Conservation (phyloP, 163 green algal genomes). For the Chloromonas sp. region DNA sequence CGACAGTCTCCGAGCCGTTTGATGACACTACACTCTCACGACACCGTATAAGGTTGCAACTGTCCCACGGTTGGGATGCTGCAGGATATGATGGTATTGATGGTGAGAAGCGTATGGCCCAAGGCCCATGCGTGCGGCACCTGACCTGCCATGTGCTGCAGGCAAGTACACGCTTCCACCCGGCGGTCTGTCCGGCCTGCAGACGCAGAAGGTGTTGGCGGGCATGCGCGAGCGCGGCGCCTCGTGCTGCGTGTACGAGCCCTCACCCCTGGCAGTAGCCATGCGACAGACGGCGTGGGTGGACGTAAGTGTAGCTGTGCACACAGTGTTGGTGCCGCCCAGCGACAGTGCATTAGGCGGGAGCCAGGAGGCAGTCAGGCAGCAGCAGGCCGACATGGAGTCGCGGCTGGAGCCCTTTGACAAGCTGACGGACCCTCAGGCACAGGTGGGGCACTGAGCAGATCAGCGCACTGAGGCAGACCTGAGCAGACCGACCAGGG, state of each 20-base stretch:
- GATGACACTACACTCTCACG: too few relatives aligned
- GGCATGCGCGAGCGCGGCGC: constrained; percentile 77
- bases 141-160: neutral
- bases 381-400: neutral
- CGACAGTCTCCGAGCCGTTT: too few relatives aligned
- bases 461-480: too few relatives aligned
- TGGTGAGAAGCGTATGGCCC: too few relatives aligned
- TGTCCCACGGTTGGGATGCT: too few relatives aligned
- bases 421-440: constrained; percentile 48
- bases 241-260: constrained; percentile 67
- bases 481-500: too few relatives aligned
- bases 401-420: constrained; percentile 51
- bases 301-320: constrained; percentile 70
- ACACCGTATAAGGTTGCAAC: too few relatives aligned
- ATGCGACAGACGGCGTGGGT: constrained; percentile 43
- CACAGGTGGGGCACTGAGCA: constrained; percentile 32
- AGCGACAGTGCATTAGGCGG: neutral
- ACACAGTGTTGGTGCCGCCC: constrained; percentile 53
- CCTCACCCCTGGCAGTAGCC: constrained; percentile 21
- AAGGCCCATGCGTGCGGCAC: too few relatives aligned
- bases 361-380: neutral
- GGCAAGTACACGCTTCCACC: constrained; percentile 7
- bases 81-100: too few relatives aligned
- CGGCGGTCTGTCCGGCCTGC: constrained; percentile 32
- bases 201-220: constrained; percentile 77